phyloP scores from a whole-genome alignment of 768 basidiomycete genomes.

The Tylopilus intermedius region DNA sequence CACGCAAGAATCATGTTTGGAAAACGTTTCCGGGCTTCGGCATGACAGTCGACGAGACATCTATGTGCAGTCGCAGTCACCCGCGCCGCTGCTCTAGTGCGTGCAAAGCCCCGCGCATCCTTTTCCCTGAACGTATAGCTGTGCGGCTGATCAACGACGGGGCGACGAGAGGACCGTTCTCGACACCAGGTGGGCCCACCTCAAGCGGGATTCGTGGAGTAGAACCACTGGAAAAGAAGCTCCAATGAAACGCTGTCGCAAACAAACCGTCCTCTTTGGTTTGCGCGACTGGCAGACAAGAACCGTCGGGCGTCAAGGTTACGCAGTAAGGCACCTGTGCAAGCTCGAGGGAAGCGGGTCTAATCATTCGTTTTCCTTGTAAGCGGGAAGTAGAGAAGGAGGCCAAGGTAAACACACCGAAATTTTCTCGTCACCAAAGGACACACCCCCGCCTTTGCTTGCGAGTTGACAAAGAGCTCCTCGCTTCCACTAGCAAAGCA shows the following conservation, averaged over 20 bases:
- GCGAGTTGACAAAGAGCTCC: constrained; percentile 48
- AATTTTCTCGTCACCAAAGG: constrained; percentile 47
- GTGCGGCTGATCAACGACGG: constrained; percentile 44
- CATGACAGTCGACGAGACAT: constrained; percentile 48
- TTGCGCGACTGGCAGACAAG: constrained; percentile 43
- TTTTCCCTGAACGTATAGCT: constrained; percentile 46
- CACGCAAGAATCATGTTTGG: constrained; percentile 46
- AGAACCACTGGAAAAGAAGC: constrained; percentile 50
- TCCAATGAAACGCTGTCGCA: constrained; percentile 51
- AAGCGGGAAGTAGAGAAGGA: neutral
- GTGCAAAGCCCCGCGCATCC: constrained; percentile 20
- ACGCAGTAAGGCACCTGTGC: constrained; percentile 26
- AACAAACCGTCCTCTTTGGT: constrained; percentile 32
- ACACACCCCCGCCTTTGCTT: constrained; percentile 43
- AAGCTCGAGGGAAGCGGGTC: constrained; percentile 44
- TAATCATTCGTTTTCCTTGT: constrained; percentile 12
- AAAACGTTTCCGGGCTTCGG: constrained; percentile 57
- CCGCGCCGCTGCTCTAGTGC: neutral
- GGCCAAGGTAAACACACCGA: neutral
- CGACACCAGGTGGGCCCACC: constrained; percentile 23
- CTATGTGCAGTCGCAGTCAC: constrained; percentile 37
- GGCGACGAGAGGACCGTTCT: constrained; percentile 35
- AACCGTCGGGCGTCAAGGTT: constrained; percentile 50
- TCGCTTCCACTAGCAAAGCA: constrained; percentile 48
- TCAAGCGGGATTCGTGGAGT: constrained; percentile 38